Percentiles rank a stretch among this genome's conserved stretches.
Conservation (phyloP, 2,329 filamentous ascomycete genomes). For the Verticillium klebahnii region DNA sequence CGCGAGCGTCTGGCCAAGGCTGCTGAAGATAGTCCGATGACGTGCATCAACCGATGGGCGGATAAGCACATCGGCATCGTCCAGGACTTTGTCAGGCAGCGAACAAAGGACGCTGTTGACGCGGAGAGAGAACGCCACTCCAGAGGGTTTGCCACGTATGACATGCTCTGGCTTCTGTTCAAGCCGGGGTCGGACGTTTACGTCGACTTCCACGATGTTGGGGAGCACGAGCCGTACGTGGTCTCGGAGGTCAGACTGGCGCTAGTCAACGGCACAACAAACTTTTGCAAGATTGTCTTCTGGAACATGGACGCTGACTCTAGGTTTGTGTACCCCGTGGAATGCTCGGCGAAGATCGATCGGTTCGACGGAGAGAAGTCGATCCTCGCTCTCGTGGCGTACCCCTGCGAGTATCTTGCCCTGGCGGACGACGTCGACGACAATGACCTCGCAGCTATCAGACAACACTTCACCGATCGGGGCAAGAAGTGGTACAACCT, state of each 20-base stretch:
- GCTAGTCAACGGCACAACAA: background rate
- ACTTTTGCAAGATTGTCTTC: background rate
- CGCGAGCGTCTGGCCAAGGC: background rate
- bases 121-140: constrained; percentile 8
- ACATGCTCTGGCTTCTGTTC: constrained; percentile 15
- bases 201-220: background rate
- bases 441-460: constrained; percentile 1
- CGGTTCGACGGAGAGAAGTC: constrained; percentile 8
- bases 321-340: constrained; percentile 1
- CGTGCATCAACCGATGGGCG: constrained; percentile 6
- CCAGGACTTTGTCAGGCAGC: constrained; percentile 9
- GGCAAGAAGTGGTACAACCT: constrained; percentile 10
- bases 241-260: background rate
- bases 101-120: constrained; percentile 2
- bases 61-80: constrained; percentile 8
- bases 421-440: background rate
- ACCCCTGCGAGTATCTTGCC: constrained; percentile 10
- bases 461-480: constrained; percentile 6
- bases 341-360: background rate
- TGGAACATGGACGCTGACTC: constrained; percentile 2
- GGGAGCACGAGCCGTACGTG: constrained; percentile 7
- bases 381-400: constrained; percentile 4
- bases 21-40: background rate
- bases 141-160: constrained; percentile 9
- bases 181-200: constrained; percentile 10